phyloP scores from a whole-genome alignment of 768 basidiomycete species.

The Clavulina sp. region DNA sequence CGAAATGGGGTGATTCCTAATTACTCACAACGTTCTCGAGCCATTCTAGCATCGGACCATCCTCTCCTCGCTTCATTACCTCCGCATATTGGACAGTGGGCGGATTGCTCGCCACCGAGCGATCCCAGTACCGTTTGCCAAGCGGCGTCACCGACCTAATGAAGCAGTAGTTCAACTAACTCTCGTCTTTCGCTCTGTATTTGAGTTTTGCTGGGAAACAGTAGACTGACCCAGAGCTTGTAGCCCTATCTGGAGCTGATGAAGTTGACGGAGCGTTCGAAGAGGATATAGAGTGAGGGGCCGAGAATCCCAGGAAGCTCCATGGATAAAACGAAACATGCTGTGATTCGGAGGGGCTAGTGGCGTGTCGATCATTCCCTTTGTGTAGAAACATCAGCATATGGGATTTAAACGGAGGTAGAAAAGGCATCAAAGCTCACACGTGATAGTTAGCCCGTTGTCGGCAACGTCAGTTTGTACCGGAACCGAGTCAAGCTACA shows the following conservation, averaged over 20 bases:
- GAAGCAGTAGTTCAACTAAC: background rate
- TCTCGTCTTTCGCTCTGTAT: background rate
- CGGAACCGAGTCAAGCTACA: background rate
- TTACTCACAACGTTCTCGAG: conserved; percentile 53
- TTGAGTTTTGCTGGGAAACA: background rate
- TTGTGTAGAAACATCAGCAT: background rate
- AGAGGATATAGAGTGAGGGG: conserved; percentile 51
- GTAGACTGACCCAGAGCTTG: background rate
- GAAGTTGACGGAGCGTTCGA: background rate
- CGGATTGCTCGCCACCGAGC: conserved; percentile 52
- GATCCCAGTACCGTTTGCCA: conserved; percentile 68
- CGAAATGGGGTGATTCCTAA: background rate
- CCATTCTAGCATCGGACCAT: conserved; percentile 66
- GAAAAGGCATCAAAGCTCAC: conserved; percentile 25
- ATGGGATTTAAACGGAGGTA: no score
- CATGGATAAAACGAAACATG: conserved; percentile 82
- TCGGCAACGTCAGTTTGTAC: background rate
- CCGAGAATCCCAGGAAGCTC: conserved; percentile 60
- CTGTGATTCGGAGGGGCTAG: conserved; percentile 19
- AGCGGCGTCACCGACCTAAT: background rate
- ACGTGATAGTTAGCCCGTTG: conserved; percentile 57
- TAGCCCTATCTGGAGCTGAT: background rate
- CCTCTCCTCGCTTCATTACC: conserved; percentile 50
- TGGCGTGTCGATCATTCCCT: background rate
- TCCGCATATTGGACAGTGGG: conserved; percentile 60